Evolutionary conservation across 495 filamentous ascomycete species (phyloP).

Genomic region (Letharia lupina): DNA sequence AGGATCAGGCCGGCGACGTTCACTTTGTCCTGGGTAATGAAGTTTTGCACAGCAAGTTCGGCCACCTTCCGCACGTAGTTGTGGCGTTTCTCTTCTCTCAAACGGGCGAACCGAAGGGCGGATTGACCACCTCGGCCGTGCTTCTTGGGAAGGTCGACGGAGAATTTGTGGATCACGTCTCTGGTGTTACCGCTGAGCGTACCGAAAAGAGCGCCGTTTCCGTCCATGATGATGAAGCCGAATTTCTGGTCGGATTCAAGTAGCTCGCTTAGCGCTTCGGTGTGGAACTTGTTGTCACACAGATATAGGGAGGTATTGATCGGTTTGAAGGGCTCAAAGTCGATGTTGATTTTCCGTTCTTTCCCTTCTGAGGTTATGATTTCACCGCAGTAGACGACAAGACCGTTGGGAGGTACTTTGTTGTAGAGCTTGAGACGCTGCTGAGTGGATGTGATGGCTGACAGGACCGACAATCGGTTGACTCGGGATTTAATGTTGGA

Average conservation of each 20-base stretch:
- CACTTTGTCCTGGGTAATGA: slow-evolving; percentile 94
- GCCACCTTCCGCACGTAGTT: slow-evolving; percentile 99
- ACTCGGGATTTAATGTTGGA: slow-evolving; percentile 99
- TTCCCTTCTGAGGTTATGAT: slow-evolving; percentile 98
- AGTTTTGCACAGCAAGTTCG: slow-evolving; percentile 95
- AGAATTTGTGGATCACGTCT: slow-evolving; percentile 95
- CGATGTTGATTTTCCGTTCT: slow-evolving; percentile 98
- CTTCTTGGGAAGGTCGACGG: slow-evolving; percentile 96
- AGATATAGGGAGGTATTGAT: slow-evolving; percentile 99
- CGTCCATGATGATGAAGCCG: slow-evolving; percentile 99
- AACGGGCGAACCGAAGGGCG: slow-evolving; percentile 95
- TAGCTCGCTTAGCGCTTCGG: slow-evolving; percentile 89
- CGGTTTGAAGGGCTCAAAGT: slow-evolving; percentile 98
- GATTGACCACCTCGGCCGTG: slow-evolving; percentile 99
- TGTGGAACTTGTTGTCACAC: slow-evolving; percentile 99
- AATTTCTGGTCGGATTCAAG: slow-evolving; percentile 98
- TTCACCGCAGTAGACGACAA: slow-evolving; percentile 99
- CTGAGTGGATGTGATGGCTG: slow-evolving; percentile 97
- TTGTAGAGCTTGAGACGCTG: slow-evolving; percentile 97
- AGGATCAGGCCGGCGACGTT: slow-evolving; percentile 92
- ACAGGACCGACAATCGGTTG: slow-evolving; percentile 93
- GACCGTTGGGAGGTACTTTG: slow-evolving; percentile 93
- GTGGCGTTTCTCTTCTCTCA: slow-evolving; percentile 99
- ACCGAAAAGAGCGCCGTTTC: slow-evolving; percentile 93
- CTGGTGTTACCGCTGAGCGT: slow-evolving; percentile 94